Conservation (phyloP, 2,329 filamentous ascomycete species). For the Trichoderma afroharzianum region DNA sequence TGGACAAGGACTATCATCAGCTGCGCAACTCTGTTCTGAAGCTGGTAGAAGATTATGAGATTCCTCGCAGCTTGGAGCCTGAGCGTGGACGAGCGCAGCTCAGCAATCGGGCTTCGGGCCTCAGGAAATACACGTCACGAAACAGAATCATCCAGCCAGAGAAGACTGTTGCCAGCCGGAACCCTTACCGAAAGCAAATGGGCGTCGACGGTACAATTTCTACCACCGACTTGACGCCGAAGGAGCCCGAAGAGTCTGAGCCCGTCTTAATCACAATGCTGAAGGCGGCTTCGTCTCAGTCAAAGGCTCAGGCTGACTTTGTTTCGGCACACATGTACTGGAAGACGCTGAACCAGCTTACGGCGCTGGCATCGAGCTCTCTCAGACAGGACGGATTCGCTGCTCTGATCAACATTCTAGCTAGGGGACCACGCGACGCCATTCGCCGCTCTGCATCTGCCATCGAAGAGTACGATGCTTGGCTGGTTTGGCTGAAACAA, state of each 20-base stretch:
- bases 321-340: conserved; percentile 81
- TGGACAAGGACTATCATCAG: conserved; percentile 77
- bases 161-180: conserved; percentile 52
- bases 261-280: conserved; percentile 68
- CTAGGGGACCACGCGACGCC: conserved; percentile 65
- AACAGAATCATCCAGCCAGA: conserved; percentile 54
- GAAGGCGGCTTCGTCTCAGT: conserved; percentile 71
- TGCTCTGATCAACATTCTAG: conserved; percentile 69
- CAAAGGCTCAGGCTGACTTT: conserved; percentile 76
- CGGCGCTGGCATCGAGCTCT: conserved; percentile 56
- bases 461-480: conserved; percentile 74
- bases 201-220: conserved; percentile 19
- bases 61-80: conserved; percentile 62
- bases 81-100: conserved; percentile 60
- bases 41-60: conserved; percentile 78
- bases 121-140: conserved; percentile 58
- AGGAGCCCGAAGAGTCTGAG: conserved; percentile 40
- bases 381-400: conserved; percentile 67
- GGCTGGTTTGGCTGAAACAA: conserved; percentile 80
- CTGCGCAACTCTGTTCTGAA: conserved; percentile 76
- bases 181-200: conserved; percentile 50
- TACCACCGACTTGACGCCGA: conserved; percentile 15
- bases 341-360: conserved; percentile 73
- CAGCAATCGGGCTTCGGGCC: conserved; percentile 64
- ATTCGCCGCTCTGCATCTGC: conserved; percentile 67